Base-by-base conservation (phyloP, 2,329 filamentous ascomycete species). In the Samsoniella hepiali region DNA sequence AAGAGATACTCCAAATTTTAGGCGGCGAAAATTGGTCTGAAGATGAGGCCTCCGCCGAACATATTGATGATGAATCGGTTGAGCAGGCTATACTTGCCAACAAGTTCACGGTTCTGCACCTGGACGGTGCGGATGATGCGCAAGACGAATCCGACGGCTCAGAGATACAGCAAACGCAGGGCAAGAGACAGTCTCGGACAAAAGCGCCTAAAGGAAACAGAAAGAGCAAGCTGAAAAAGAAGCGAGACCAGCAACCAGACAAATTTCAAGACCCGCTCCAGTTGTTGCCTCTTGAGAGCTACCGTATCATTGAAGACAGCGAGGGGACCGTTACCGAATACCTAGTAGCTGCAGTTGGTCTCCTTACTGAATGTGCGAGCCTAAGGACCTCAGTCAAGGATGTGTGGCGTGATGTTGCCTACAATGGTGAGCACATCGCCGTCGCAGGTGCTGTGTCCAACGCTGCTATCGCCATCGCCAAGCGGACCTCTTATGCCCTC, bases 321-420 rank as follows among this genome's bases (percentile, higher is more conserved):
- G 71, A 72, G 22, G 75, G 71, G 1, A 66, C 73, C 17, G 55
- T 73, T 5, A 77, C 76, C 0, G 76, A 80, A 13, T 82, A 80
- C 68, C 63, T 79, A 22, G 74, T 82, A 65, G 79, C 80, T 29
- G 73, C 75, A 4, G 77, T 76, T 63, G 72, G 72, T 0, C 65
- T 81, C 6, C 61, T 74, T 3, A 57, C 62, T 7, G 73, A 82
- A 60, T 79, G 75, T 74, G 64, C 68, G 0, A 68, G 73, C 0
- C 71, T 82, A 34, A 74, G 81, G n/a, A 22, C 56, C 17, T 73
- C 73, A 47, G 53, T 78, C 1, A 79, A 81, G 62, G 64, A 63
- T 0, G 8, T 76, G 2, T 83, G 80, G 81, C 69, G 65, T 1
- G 71, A 81, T 9, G 78, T 81, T 7, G 75, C 79, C 1, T 81